These are phyloP conservation scores for Globisporangium megalacanthum DNA, from an alignment of 352 stramenopile species.

Conservation along the genomic window DNA sequence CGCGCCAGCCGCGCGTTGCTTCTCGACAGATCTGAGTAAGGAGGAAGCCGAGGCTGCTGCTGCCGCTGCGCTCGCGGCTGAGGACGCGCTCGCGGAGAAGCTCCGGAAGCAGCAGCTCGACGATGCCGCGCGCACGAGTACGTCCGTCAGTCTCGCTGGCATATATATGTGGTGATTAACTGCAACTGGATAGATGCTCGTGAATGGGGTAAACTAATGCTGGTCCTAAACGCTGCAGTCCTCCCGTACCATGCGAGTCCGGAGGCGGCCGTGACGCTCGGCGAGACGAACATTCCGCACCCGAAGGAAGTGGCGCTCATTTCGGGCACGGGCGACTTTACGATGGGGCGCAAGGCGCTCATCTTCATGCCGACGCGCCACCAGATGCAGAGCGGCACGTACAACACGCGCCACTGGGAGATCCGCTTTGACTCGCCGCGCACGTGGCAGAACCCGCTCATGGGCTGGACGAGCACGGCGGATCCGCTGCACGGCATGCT, in stretches of 20 bases:
- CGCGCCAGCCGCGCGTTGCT: slow-evolving; percentile 24
- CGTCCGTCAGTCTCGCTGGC: slow-evolving; percentile 5
- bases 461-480: slow-evolving; percentile 90
- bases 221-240: slow-evolving; percentile 21
- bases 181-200: not conserved
- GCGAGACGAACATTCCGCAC: slow-evolving; percentile 48
- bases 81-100: slow-evolving; percentile 42
- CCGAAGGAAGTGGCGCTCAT: slow-evolving; percentile 60
- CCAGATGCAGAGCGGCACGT: slow-evolving; percentile 82
- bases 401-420: slow-evolving; percentile 84
- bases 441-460: slow-evolving; percentile 92
- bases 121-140: slow-evolving; percentile 52
- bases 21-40: slow-evolving; percentile 42
- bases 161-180: not conserved
- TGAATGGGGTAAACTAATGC: not conserved
- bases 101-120: slow-evolving; percentile 36
- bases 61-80: slow-evolving; percentile 25
- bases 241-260: slow-evolving; percentile 58
- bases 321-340: slow-evolving; percentile 60
- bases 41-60: slow-evolving; percentile 17
- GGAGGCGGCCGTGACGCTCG: slow-evolving; percentile 36
- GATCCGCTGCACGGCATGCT: slow-evolving; percentile 85
- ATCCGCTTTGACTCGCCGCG: slow-evolving; percentile 67
- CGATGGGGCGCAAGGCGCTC: slow-evolving; percentile 53
- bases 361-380: slow-evolving; percentile 74